phyloP scores from a whole-genome alignment of 306 rosid species.

The Biancaea sappan region DNA sequence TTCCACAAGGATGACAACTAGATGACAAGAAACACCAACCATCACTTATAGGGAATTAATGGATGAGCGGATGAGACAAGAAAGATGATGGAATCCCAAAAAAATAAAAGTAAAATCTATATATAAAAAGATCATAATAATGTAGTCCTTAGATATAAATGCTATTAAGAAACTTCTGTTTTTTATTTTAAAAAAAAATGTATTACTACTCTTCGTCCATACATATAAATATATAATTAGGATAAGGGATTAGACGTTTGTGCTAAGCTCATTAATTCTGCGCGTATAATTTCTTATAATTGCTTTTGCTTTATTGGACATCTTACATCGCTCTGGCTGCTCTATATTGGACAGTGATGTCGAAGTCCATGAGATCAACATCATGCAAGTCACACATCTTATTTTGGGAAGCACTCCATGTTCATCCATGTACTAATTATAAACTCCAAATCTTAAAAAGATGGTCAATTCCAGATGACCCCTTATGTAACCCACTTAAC shows the following conservation, averaged over 20 bases:
- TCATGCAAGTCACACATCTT: slow-evolving; percentile 35
- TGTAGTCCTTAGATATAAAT: no score
- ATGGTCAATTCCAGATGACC: slow-evolving; percentile 34
- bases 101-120: no score
- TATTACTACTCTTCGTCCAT: no score
- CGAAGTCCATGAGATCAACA: slow-evolving; percentile 35
- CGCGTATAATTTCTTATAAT: neutral
- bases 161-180: no score
- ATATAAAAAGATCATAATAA: neutral
- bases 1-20: slow-evolving; percentile 8
- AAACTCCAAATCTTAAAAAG: neutral
- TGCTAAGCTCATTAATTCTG: slow-evolving; percentile 21
- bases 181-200: no score
- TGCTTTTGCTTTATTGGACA: slow-evolving; percentile 39
- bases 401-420: slow-evolving; percentile 48
- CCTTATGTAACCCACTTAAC: slow-evolving; percentile 18
- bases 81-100: neutral
- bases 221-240: no score
- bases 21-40: slow-evolving; percentile 13
- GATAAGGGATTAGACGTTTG: neutral
- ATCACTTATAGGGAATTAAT: neutral
- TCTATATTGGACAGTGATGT: slow-evolving; percentile 29
- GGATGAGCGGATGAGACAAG: neutral
- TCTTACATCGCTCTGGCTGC: slow-evolving; percentile 19
- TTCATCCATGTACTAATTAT: slow-evolving; percentile 22